Conservation (phyloP, 192 early-diverging fungal species). For the Backusella psychrophila region DNA sequence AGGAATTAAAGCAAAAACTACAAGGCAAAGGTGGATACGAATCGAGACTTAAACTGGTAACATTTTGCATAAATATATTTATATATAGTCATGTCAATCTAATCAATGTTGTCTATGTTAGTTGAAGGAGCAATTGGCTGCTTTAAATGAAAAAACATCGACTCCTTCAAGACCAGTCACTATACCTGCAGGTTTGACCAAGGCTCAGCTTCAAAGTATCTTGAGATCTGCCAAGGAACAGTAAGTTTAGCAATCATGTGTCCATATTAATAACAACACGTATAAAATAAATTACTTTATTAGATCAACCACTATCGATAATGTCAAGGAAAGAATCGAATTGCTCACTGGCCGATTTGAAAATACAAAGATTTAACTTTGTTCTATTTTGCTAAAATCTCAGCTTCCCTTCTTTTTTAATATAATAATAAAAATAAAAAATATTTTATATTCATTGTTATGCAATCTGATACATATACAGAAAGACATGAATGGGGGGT, state of each 20-base stretch:
- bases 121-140: conserved; percentile 1
- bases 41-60: conserved; percentile 16
- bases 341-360: neutral
- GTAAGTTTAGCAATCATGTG: neutral
- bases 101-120: neutral
- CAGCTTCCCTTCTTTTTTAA: neutral
- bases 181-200: neutral
- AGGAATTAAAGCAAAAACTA: conserved; percentile 6
- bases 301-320: neutral
- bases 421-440: neutral
- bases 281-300: neutral
- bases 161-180: neutral
- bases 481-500: no score
- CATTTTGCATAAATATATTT: neutral
- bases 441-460: neutral
- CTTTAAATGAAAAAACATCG: neutral
- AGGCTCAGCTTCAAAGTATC: conserved; percentile 11
- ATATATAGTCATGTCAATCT: no score
- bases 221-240: conserved; percentile 14
- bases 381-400: neutral
- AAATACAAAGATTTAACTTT: neutral
- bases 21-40: conserved; percentile 16
- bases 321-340: neutral
- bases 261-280: neutral
- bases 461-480: no score